Evolutionary conservation across 805 yeast genomes (phyloP).

Genomic region (Torulaspora delbrueckii): DNA sequence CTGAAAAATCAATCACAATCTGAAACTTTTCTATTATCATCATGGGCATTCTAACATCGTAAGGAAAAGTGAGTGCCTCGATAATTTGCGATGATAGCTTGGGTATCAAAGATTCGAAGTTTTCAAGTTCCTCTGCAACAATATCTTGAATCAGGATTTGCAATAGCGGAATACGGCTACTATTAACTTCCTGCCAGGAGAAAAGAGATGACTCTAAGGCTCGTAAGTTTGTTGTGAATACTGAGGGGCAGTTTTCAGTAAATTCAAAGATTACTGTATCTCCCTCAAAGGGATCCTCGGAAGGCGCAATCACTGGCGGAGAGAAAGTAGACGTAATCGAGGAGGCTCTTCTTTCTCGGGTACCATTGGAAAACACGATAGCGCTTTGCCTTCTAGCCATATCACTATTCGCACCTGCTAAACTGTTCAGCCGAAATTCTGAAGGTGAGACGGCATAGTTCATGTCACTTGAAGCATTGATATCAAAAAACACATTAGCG

Average conservation of each 20-base stretch:
- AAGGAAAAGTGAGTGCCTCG: constrained; percentile 15
- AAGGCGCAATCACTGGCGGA: neutral
- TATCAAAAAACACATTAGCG: constrained; percentile 9
- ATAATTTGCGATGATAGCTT: constrained; percentile 5
- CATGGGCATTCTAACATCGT: constrained; percentile 8
- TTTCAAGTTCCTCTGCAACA: neutral
- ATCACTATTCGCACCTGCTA: constrained; percentile 20
- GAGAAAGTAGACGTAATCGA: constrained; percentile 10
- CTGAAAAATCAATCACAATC: constrained; percentile 7
- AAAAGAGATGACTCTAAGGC: constrained; percentile 14
- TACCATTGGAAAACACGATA: constrained; percentile 6
- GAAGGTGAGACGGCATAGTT: constrained; percentile 23
- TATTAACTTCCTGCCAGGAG: constrained; percentile 7
- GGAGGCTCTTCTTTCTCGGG: constrained; percentile 15
- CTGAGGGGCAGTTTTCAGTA: constrained; percentile 7
- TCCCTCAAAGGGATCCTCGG: constrained; percentile 8
- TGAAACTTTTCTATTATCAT: constrained; percentile 14
- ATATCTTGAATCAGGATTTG: constrained; percentile 6
- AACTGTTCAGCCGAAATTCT: constrained; percentile 22
- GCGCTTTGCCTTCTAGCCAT: constrained; percentile 23
- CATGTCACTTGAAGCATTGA: constrained; percentile 6
- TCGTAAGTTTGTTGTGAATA: constrained; percentile 14
- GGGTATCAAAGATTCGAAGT: neutral
- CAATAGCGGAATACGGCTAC: constrained; percentile 8
- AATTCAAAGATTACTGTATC: constrained; percentile 11